phyloP scores from a whole-genome alignment of 1,284 basidiomycete genomes.

The Moesziomyces globuligerus region DNA sequence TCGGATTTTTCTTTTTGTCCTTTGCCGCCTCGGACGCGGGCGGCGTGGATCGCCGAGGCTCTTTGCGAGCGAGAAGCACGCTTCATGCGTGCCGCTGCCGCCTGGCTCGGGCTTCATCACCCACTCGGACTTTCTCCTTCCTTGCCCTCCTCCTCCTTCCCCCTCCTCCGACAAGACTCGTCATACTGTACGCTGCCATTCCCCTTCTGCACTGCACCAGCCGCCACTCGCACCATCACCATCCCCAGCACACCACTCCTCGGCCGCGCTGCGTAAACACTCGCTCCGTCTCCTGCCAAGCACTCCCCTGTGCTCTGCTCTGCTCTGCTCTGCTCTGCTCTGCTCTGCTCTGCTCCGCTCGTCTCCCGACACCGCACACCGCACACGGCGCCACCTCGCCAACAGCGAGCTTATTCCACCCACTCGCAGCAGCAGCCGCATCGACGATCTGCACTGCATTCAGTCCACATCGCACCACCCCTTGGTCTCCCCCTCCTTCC shows the following conservation, averaged over 20 bases:
- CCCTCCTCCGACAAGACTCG: slow-evolving; percentile 6
- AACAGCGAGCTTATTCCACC: no score
- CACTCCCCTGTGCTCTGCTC: no score
- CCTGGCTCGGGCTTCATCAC: slow-evolving; percentile 30
- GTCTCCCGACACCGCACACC: background rate
- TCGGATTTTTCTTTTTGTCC: background rate
- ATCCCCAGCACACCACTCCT: background rate
- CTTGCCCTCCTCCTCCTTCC: background rate
- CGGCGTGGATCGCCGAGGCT: slow-evolving; percentile 14
- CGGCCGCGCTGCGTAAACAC: slow-evolving; percentile 25
- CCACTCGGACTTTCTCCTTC: slow-evolving; percentile 16
- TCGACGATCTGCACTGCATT: slow-evolving; percentile 43
- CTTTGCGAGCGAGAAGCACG: background rate
- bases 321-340: slow-evolving; percentile 1
- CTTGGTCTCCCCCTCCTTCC: no score
- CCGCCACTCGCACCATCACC: no score
- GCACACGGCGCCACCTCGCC: no score
- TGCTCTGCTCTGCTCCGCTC: slow-evolving; percentile 1
- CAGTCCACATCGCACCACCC: slow-evolving; percentile 9
- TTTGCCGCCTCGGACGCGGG: slow-evolving; percentile 9
- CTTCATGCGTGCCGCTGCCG: slow-evolving; percentile 45
- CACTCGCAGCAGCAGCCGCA: no score
- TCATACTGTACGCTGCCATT: background rate
- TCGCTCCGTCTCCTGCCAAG: background rate
- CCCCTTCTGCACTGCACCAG: background rate